Evolutionary conservation across 225 moss, liverwort and hornwort species (phyloP), one percentile per base, ranked within the genome.

Genomic region (Rhytidiadelphus loreus): DNA sequence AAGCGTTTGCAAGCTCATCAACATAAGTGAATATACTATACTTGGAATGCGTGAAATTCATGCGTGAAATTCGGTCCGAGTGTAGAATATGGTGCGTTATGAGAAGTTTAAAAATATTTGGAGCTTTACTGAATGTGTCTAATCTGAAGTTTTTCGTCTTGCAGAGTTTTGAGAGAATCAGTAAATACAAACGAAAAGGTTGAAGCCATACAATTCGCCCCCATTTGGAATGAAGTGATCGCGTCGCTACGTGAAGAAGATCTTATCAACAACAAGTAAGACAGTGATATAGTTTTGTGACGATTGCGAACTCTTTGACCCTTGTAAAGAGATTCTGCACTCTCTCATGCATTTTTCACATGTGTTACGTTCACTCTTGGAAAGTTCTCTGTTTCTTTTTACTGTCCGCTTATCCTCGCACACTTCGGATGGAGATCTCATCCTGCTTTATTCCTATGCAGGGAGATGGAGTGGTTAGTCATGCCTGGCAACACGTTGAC

Each of bases 141-240:
- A 43, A 87, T 85, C 75, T 72, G 46, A 77, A 60, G 65, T 39
- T 80, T n/a, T 85, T 35, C 55, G 78, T 85, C 46, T 88, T 30
- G 85, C 90, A 94, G 94, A 81, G 57, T 55, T 83, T 44, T 74
- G 86, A 91, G 87, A 68, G 87, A 81, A 57, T 89, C 94, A 16
- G 57, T 41, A 52, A 70, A 83, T 84, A 59, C 33, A 65, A 48
- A 68, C 74, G 80, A 43, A 84, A 92, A 89, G 82, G 48, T 65
- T 89, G 84, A 95, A 83, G 97, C 99, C 46, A 83, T 87, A 52
- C 95, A 91, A 76, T 99, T 99, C 83, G 93, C 96, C 77, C 96
- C 95, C 43, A 89, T 99, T 77, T 99, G 99, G 99, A 99, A 99
- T 91, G 97, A 95, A 52, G 93, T 99, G 33, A 96, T 99, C 84